Percentiles rank a stretch among this genome's conserved stretches.
Conservation (phyloP, 108 stramenopile genomes). For the Conticribra guillardii region DNA sequence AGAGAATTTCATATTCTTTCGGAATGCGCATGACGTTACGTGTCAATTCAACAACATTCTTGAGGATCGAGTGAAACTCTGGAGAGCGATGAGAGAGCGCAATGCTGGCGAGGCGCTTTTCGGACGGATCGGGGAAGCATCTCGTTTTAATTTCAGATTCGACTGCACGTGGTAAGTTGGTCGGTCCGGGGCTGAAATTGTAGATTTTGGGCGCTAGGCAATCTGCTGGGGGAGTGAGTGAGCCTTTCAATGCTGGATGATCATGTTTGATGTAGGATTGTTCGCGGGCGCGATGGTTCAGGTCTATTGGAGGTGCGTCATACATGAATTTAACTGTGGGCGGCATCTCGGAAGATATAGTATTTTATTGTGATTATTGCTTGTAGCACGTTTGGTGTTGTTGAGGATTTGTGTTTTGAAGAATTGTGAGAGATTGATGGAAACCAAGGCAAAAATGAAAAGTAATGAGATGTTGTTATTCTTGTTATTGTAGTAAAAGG, state of each 20-base stretch:
- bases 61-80: constrained; percentile 45
- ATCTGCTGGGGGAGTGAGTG: constrained; percentile 39
- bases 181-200: constrained; percentile 56
- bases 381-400: no score
- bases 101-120: constrained; percentile 30
- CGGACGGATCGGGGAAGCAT: constrained; percentile 32
- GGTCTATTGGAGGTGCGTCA: not conserved
- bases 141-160: constrained; percentile 25
- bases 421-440: no score
- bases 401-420: no score
- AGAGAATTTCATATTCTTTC: constrained; percentile 44
- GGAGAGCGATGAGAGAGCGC: constrained; percentile 49
- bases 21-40: constrained; percentile 46
- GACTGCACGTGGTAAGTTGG: constrained; percentile 38
- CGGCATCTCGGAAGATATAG: no score
- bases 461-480: no score
- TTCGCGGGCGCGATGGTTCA: not conserved
- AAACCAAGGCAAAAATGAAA: no score
- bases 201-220: constrained; percentile 6
- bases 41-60: not conserved
- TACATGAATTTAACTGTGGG: not conserved
- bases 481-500: no score
- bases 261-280: constrained; percentile 1
- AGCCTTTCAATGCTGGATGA: constrained; percentile 47
- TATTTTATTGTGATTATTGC: no score